Conservation (phyloP, 2,329 filamentous ascomycete species). For the Coleophoma crateriformis region DNA sequence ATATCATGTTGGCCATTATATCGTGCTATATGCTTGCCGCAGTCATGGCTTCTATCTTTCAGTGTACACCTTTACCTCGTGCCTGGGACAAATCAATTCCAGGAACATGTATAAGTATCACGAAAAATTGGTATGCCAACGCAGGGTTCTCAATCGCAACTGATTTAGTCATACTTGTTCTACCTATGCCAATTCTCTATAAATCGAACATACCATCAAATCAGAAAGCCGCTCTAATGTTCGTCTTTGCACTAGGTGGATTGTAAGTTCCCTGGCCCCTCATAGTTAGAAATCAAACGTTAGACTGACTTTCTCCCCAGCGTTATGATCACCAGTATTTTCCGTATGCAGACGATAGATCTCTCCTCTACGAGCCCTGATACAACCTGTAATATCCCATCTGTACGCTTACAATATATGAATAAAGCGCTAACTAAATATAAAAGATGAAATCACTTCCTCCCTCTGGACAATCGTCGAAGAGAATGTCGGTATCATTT, state of each 20-base stretch:
- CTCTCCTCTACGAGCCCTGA: constrained; percentile 10
- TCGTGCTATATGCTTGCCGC: constrained; percentile 40
- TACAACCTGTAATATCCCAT: constrained; percentile 9
- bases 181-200: constrained; percentile 28
- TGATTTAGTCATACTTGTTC: constrained; percentile 27
- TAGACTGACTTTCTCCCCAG: constrained; percentile 8
- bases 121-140: constrained; percentile 43
- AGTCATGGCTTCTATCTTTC: constrained; percentile 38
- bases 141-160: constrained; percentile 30
- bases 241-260: constrained; percentile 29
- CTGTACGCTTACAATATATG: neutral
- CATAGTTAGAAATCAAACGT: neutral
- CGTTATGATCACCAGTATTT: constrained; percentile 24
- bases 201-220: constrained; percentile 20
- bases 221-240: constrained; percentile 42
- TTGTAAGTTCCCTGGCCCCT: constrained; percentile 23
- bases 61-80: constrained; percentile 41
- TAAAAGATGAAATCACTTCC: constrained; percentile 17
- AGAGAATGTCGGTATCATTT: constrained; percentile 29
- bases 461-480: constrained; percentile 33
- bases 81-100: constrained; percentile 38
- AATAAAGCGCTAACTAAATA: neutral
- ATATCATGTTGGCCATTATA: constrained; percentile 35
- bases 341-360: constrained; percentile 28
- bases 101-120: constrained; percentile 39